Evolutionary conservation across 2,329 filamentous ascomycete genomes (phyloP), one percentile per base, ranked within the genome.

Genomic region (Didymella arachidicola): DNA sequence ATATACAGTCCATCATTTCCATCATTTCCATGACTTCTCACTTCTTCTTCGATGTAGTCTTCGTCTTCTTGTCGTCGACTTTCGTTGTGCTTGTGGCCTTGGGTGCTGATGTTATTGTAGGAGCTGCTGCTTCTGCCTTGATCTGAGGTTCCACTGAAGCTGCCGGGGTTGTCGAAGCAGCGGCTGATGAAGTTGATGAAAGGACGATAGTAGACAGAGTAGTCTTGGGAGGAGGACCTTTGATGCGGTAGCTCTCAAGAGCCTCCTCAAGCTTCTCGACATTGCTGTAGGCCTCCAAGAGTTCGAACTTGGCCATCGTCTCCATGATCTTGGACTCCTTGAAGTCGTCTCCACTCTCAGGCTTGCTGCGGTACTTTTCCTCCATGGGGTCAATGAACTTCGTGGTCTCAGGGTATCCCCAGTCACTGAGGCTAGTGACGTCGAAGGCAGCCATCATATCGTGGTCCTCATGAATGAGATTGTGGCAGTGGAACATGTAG

Each of bases 401-500:
- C 6, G 74, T 77, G 27, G 69, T 73, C 43, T 77, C 73, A 2
- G 65, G 60, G 36, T 77, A 76, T 1, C 74, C 74, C 50, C 63
- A 73, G 44, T 73, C 58, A 5, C 36, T 34, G 4, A 81, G 72
- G 5, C 63, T 65, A 0, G 76, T 75, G 36, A 79, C 73, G 57
- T 81, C 79, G 67, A 81, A 79, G 1, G 76, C 79, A 10, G 72
- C 79, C 76, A 81, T 77, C 79, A 81, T 80, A 36, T 77, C 74
- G 53, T 80, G 70, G 57, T 81, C 79, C 64, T 81, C 79, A 66
- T 81, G 79, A 43, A 81, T 72, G 8, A 81, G 69, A 55, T 81
- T 80, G 67, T 81, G 79, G 73, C 77, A 79, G 50, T 79, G 80
- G 66, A 81, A 81, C 78, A 81, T 80, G 63, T 82, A 83, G 12